Percentiles rank a stretch among this genome's conserved stretches.
Conservation (phyloP, 768 basidiomycete species). For the Cubamyces sp. region DNA sequence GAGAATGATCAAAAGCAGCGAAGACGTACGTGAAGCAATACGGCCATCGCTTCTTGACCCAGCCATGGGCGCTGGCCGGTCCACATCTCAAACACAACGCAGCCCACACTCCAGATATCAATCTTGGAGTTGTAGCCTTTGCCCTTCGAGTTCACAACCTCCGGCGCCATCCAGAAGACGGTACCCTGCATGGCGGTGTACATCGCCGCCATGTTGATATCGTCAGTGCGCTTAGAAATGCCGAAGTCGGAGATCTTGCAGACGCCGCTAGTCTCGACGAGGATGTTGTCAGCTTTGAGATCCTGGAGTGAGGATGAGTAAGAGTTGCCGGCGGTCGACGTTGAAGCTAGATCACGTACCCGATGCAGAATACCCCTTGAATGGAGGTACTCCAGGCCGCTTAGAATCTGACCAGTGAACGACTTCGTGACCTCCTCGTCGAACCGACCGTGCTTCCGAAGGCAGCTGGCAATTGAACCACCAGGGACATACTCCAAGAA, state of each 20-base stretch:
- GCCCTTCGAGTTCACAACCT: slow-evolving; percentile 85
- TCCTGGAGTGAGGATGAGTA: slow-evolving; percentile 54
- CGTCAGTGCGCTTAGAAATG: slow-evolving; percentile 94
- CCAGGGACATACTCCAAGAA: slow-evolving; percentile 99
- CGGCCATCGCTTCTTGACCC: slow-evolving; percentile 85
- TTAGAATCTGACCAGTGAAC: slow-evolving; percentile 90
- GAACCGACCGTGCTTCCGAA: slow-evolving; percentile 92
- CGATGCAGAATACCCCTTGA: slow-evolving; percentile 90
- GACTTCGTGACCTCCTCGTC: slow-evolving; percentile 90
- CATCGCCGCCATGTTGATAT: slow-evolving; percentile 79
- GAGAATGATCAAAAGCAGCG: background rate
- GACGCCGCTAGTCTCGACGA: slow-evolving; percentile 87
- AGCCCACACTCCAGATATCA: slow-evolving; percentile 98
- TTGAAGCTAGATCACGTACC: slow-evolving; percentile 45
- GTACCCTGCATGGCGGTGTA: slow-evolving; percentile 96
- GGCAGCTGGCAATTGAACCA: slow-evolving; percentile 88
- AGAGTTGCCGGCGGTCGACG: background rate
- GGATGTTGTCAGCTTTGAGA: slow-evolving; percentile 97
- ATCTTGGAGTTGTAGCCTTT: slow-evolving; percentile 96
- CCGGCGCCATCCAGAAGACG: slow-evolving; percentile 99
- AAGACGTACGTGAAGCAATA: slow-evolving; percentile 86
- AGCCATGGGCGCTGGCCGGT: slow-evolving; percentile 95
- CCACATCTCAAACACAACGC: slow-evolving; percentile 99
- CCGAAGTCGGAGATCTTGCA: slow-evolving; percentile 99
- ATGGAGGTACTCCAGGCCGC: slow-evolving; percentile 92